Base-by-base conservation (phyloP, 305 asterid species). In the Salvia sclarea region DNA sequence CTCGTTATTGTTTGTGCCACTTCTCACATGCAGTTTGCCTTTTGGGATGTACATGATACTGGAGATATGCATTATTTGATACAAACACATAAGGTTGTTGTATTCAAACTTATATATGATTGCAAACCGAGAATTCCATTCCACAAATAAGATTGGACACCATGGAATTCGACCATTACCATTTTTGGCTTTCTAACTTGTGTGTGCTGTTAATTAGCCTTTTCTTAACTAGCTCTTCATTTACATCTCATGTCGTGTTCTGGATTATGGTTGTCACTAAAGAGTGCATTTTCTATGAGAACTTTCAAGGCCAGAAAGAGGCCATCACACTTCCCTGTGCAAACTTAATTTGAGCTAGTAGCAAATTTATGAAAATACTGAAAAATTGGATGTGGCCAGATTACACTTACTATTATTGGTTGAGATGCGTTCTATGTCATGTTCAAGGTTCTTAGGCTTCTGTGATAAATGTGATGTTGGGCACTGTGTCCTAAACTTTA, bases 31-130 rank as follows among this genome's bases (percentile, higher is more conserved):
- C 53, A 13, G 48, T 68, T 38, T 48, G 59, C 37, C 33, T 41
- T 43, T 64, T 61, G 44, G 28, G 18, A 22, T 41, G 30, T 57
- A 16, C 38, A 2, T 63, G 40, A 52, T 31, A 17, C 24, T 62
- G 13, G 38, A 57, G 66, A 58, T 66, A 71, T 52, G 61, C 43
- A 43, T 52, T 45, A 31, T 40, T 37, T 74, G 47, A 43, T 68
- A 58, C 18, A 48, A 44, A 13, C 55, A 35, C 54, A 33, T 59
- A 62, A 12, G 52, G 17, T 45, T 38, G 20, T 45, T 55, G 40
- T 30, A n/a, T 44, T 63, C 18, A 12, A 56, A 44, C 53, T 55
- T 41, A 41, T 50, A 31, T 31, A 50, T 38, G 35, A 66, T 8
- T 18, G 17, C 31, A 67, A 33, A 52, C 33, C 5, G 33, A 16